These are phyloP conservation scores for Penicillium decumbens DNA, from an alignment of 2,329 filamentous ascomycete genomes.

Conservation along the genomic window DNA sequence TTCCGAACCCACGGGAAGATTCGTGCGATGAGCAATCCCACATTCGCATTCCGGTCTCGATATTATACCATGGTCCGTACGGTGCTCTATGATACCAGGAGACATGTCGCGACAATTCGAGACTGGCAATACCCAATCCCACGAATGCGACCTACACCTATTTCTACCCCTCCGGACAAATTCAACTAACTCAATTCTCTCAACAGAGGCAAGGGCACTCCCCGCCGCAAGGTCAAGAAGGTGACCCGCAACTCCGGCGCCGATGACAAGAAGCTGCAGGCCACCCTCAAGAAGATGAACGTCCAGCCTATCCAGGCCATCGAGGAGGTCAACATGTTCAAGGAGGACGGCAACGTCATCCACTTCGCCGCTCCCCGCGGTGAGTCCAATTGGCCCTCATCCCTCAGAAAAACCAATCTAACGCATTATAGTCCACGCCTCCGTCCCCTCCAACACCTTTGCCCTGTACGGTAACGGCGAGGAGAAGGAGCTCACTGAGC, in stretches of 20 bases:
- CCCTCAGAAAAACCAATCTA: not conserved
- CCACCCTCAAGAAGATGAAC: slow-evolving; percentile 97
- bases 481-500: slow-evolving; percentile 99
- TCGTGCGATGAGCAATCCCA: not conserved
- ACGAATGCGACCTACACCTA: not conserved
- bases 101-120: not conserved
- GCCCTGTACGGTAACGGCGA: slow-evolving; percentile 98
- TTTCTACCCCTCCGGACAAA: not conserved
- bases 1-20: not conserved
- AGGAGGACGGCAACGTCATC: slow-evolving; percentile 99
- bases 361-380: slow-evolving; percentile 98
- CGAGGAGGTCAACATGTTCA: slow-evolving; percentile 99
- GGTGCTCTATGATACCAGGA: not conserved
- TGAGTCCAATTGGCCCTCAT: slow-evolving; percentile 46
- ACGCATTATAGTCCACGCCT: slow-evolving; percentile 72
- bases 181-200: slow-evolving; percentile 18
- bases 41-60: not conserved
- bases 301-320: slow-evolving; percentile 99
- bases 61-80: not conserved
- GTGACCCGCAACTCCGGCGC: slow-evolving; percentile 85
- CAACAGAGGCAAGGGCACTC: slow-evolving; percentile 89
- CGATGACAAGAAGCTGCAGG: slow-evolving; percentile 99
- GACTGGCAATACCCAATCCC: not conserved
- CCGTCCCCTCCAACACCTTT: slow-evolving; percentile 97
- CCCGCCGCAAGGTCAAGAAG: slow-evolving; percentile 97